Evolutionary conservation across 192 early-diverging fungal species (phyloP), one percentile per base, ranked within the genome.

Genomic region (Backusella macrospora): DNA sequence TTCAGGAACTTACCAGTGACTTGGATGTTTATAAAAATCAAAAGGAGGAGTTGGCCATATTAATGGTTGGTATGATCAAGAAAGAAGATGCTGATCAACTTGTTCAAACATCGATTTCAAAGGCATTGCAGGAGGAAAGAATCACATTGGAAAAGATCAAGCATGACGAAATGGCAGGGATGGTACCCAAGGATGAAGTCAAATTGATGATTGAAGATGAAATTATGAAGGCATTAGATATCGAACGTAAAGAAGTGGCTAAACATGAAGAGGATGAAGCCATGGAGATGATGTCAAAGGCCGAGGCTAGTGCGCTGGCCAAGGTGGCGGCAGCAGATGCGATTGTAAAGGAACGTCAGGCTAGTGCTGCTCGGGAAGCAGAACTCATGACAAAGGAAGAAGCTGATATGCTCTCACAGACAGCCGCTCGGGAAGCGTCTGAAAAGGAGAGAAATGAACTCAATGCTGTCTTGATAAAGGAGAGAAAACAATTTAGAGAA

Each of bases 281-380:
- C 0, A 63, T 72, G 7, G 79, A 73, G 13, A 70, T 74, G 69
- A 68, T 69, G 13, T 75, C 74, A 2, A 67, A 68, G 18, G 73
- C 65, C 10, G 81, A 82, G 45, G 80, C 76, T 3, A 67, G 68
- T 0, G 76, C 76, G 34, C 44, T 76, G 15, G 80, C 73, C 23
- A 73, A 73, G 16, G 76, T 68, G 6, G 62, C 71, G 6, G 74
- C 68, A 29, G 83, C 77, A 13, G 76, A 62, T 48, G 81, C 78
- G 14, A 64, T 74, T 40, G 78, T 67, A 4, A 72, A 77, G 43
- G 71, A 77, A 52, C 63, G 73, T 42, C 69, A 71, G 18, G 69
- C 46, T 6, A 59, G 48, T 18, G 69, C 48, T 21, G 69, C 69
- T 4, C 69, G 69, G 14, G 49, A 49, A 40, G 64, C 42, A 18